These are phyloP conservation scores for Pseudogymnoascus sp. DNA, from an alignment of 2,329 filamentous ascomycete species.

Conservation along the genomic window DNA sequence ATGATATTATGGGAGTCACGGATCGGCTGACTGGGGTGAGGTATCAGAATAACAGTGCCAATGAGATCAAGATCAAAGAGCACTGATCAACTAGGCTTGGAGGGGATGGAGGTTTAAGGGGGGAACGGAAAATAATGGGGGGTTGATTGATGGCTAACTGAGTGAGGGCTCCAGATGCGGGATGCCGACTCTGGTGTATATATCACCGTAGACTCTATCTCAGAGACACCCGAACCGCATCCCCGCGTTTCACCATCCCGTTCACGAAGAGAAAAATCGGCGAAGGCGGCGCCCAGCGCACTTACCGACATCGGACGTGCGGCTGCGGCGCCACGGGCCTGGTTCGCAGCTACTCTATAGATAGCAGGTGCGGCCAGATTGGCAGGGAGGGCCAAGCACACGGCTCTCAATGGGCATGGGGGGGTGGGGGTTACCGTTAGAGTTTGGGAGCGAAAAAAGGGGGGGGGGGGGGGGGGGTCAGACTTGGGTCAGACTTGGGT, in stretches of 20 bases:
- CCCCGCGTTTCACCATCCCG: not conserved
- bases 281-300: not conserved
- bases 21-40: slow-evolving; percentile 4
- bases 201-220: slow-evolving; percentile 8
- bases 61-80: not conserved
- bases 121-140: not conserved
- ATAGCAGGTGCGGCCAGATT: not conserved
- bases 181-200: not conserved
- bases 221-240: slow-evolving; percentile 1
- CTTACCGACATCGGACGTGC: not conserved
- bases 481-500: not conserved
- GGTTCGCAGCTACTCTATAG: not conserved
- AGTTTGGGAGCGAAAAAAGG: not conserved
- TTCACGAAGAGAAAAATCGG: not conserved
- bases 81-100: not conserved
- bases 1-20: slow-evolving; percentile 6
- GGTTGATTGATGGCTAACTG: not conserved
- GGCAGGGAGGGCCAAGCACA: not conserved
- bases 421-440: not conserved
- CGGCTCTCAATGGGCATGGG: not conserved
- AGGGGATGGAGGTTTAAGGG: not conserved
- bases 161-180: slow-evolving; percentile 1
- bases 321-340: not conserved
- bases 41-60: not conserved
- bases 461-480: no score